Base-by-base conservation (phyloP, 1,284 basidiomycete species). In the Ceratobasidium papillatum region DNA sequence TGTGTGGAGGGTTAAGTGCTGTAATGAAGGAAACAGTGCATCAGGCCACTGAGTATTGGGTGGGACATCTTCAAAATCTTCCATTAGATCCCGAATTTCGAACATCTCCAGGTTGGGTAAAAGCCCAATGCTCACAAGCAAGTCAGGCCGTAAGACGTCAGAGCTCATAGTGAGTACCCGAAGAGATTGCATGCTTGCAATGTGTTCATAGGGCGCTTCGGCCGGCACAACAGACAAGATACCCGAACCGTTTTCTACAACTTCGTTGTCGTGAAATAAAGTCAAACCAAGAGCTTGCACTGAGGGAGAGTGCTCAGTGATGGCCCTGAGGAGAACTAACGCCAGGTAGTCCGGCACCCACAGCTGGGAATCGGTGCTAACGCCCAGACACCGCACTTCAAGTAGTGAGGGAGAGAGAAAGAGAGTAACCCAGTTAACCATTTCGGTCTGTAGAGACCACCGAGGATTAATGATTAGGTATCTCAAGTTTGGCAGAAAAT, bases 91-190 rank as follows among this genome's bases (percentile, higher is more conserved):
- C 11, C 43, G 38, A 19, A 63, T 32, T 32, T 25, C 32, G 25
- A 65, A 14, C 11, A 19, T 25, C 19, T 49, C 47, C 9, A 65
- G 45, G 14, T 17, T 32, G 19, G 63, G 43, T n/a, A 65, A 32
- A 8, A 19, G 22, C 3, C 63, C 63, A 22, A 65, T 47, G 34
- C 17, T 51, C 3, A 49, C 19, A 14, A 65, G n/a, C 25, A 30
- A 14, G 19, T 51, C 47, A 36, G 30, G 47, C 11, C 25, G 32
- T 9, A 65, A 25, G 47, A 17, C 47, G 22, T 49, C 7, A 14
- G 34, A 14, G 30, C n/a, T 34, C 17, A 77, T 94, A 92, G 77
- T 96, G 94, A 41, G 98, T 86, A 80, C 98, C 95, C 78, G 94
- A 4, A 65, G 45, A 51, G 19, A 32, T 45, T 36, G 45, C 47